Base-by-base conservation (phyloP, 2,329 filamentous ascomycete genomes). In the Phaeosphaeriaceae sp. region DNA sequence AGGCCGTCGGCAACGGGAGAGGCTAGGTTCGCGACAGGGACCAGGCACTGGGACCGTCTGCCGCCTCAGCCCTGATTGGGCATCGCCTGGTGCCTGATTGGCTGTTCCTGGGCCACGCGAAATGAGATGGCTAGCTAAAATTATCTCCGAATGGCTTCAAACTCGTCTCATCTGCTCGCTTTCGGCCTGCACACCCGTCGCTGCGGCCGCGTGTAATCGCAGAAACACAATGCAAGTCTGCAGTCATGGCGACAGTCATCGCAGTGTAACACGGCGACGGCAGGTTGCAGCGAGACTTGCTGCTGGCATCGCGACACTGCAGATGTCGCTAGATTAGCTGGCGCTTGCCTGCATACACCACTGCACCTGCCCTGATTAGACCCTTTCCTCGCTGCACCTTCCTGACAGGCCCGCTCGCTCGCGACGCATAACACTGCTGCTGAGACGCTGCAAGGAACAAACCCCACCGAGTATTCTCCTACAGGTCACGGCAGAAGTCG, bases 71-170 rank as follows among this genome's bases (percentile, higher is more conserved):
- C 36, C 15, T 70, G 62, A 73, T 74, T 74, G 70, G 72, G 11
- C 45, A 22, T 9, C 22, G 41, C 20, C 20, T 21, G 49, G 33
- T 10, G 27, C 31, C 13, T 70, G 63, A 73, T 74, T 75, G 70
- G 72, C 31, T 55, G 21, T 52, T 40, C 48, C 65, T 56, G 56
- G 65, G 55, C 54, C 19, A 44, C 52, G 60, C 58, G 68, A 75
- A 70, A 73, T 73, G 68, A 72, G 63, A 53, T 54, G 59, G 56
- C 57, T 56, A 61, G 58, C 70, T 68, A 71, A 69, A 70, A 68
- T 70, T 70, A 72, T 70, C 66, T 58, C 57, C 60, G 53, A 48
- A 53, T 53, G 36, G 57, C 58, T 54, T 62, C 55, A 57, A 24
- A 24, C 25, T 48, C 58, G 58, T 66, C 58, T 62, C 57, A 62